Conservation (phyloP, 345 rosid genomes). For the Bretschneidera sinensis region DNA sequence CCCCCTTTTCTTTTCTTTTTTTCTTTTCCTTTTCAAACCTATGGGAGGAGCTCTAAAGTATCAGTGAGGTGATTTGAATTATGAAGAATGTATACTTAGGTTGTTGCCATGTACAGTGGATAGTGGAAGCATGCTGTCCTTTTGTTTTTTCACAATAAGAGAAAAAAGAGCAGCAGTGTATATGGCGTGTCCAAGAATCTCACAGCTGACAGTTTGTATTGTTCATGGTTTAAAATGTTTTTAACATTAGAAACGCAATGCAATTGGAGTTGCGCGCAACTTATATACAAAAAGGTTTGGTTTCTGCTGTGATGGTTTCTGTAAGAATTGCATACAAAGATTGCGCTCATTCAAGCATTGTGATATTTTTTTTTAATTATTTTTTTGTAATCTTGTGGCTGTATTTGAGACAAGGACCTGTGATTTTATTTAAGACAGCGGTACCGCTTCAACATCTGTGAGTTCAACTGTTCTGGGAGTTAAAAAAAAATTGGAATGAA, state of each 20-base stretch:
- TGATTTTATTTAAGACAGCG: no score
- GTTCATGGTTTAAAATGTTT: conserved; percentile 28
- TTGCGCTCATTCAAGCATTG: no score
- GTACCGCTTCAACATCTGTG: no score
- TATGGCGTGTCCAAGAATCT: conserved; percentile 30
- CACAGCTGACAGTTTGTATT: conserved; percentile 23
- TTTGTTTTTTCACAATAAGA: conserved; percentile 39
- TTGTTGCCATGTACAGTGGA: conserved; percentile 60
- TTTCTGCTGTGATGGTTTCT: background rate
- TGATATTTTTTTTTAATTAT: no score
- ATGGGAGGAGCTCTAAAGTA: conserved; percentile 27
- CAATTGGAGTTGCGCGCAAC: conserved; percentile 6
- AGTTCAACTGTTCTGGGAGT: no score
- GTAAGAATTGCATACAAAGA: no score
- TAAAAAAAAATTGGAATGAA: no score
- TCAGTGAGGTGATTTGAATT: conserved; percentile 31
- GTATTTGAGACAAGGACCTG: no score
- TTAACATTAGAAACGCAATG: conserved; percentile 14
- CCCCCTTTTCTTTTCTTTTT: conserved; percentile 12
- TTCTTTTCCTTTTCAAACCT: conserved; percentile 20
- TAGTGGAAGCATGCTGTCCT: conserved; percentile 41
- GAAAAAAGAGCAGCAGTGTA: conserved; percentile 33
- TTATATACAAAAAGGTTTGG: background rate
- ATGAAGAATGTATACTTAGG: conserved; percentile 43
- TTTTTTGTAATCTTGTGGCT: no score